These are phyloP conservation scores for Echinosophora koreensis DNA, from an alignment of 306 rosid species.

Conservation along the genomic window DNA sequence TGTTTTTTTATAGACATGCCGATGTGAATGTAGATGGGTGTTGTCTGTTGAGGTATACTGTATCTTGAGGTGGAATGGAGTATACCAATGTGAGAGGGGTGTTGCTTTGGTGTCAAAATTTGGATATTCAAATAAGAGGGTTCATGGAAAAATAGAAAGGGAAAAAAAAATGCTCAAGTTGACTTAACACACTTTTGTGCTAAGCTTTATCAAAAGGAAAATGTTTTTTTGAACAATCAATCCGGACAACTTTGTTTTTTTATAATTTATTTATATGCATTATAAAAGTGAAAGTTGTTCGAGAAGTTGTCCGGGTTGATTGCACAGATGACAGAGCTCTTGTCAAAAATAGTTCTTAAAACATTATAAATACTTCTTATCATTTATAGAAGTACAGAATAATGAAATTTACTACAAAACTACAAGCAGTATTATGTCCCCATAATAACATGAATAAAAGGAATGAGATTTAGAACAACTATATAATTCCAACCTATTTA, in stretches of 20 bases:
- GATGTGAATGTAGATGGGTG: background rate
- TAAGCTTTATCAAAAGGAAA: background rate
- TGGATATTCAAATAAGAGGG: background rate
- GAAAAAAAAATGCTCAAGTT: background rate
- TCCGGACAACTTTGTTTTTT: too few species aligned
- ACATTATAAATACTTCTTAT: background rate
- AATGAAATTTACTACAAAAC: background rate
- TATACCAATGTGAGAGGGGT: background rate
- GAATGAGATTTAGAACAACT: background rate
- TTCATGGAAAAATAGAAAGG: background rate
- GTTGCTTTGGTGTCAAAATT: background rate
- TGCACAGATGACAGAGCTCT: too few species aligned
- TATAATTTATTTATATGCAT: too few species aligned
- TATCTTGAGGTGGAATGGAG: background rate
- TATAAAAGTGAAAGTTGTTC: too few species aligned
- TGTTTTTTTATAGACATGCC: background rate
- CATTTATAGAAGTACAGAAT: background rate
- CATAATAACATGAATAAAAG: background rate
- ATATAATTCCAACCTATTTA: background rate
- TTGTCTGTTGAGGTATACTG: background rate
- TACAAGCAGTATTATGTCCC: background rate
- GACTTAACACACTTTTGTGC: background rate
- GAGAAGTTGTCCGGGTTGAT: too few species aligned
- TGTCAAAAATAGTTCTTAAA: background rate
- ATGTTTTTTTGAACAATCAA: too few species aligned